phyloP scores from a whole-genome alignment of 2,329 filamentous ascomycete species.

The Diaporthe humulicola region DNA sequence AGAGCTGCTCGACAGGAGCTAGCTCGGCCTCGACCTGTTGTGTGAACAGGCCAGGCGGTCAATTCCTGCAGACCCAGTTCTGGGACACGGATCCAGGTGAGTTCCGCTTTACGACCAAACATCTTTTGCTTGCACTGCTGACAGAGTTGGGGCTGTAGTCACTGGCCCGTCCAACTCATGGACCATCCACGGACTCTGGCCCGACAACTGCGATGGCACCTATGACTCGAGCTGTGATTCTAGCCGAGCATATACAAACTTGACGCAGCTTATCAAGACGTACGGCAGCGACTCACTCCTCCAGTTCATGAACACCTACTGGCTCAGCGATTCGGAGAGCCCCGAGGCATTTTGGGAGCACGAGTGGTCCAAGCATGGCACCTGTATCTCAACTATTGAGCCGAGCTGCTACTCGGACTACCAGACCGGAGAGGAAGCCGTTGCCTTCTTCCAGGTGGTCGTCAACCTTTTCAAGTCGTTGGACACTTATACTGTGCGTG shows the following conservation, averaged over 20 bases:
- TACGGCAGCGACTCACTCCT: constrained; percentile 34
- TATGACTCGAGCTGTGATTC: constrained; percentile 33
- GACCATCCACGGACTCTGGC: constrained; percentile 40
- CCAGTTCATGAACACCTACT: constrained; percentile 37
- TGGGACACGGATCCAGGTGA: constrained; percentile 40
- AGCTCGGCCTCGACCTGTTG: constrained; percentile 32
- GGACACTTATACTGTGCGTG: constrained; percentile 38
- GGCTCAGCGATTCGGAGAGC: constrained; percentile 36
- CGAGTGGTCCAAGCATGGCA: constrained; percentile 38
- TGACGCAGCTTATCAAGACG: constrained; percentile 34
- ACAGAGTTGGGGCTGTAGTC: neutral
- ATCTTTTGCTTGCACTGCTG: neutral
- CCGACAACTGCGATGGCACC: constrained; percentile 36
- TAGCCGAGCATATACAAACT: constrained; percentile 36
- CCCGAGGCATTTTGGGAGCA: constrained; percentile 39
- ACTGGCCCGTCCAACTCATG: constrained; percentile 37
- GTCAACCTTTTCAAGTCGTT: constrained; percentile 36
- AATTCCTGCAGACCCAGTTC: constrained; percentile 38
- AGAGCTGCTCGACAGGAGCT: constrained; percentile 37
- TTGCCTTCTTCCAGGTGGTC: constrained; percentile 37
- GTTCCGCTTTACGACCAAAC: neutral
- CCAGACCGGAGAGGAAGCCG: constrained; percentile 37
- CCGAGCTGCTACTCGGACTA: constrained; percentile 35
- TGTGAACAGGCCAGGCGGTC: constrained; percentile 38
- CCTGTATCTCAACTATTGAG: constrained; percentile 37